phyloP scores from a whole-genome alignment of 1,284 basidiomycete species.

The Leccinum olivaceoglutinosum region DNA sequence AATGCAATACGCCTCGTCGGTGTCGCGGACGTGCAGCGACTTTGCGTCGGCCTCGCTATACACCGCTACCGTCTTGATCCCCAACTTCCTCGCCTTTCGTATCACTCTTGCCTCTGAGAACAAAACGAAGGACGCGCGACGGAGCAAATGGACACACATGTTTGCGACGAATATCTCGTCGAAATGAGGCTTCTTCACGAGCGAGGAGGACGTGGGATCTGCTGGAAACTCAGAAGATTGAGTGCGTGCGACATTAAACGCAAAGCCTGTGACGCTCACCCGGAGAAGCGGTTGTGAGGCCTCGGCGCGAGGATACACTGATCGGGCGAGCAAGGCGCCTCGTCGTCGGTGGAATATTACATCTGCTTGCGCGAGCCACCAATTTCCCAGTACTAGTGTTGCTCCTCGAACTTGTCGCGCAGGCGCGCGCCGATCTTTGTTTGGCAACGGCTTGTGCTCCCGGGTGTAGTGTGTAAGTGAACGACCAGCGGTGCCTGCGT shows the following conservation, averaged over 20 bases:
- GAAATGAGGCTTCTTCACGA: constrained; percentile 48
- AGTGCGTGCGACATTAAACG: neutral
- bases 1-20: constrained; percentile 94
- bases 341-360: constrained; percentile 1
- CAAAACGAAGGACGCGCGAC: neutral
- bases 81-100: constrained; percentile 82
- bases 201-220: constrained; percentile 1
- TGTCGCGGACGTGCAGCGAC: constrained; percentile 76
- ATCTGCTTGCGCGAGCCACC: constrained; percentile 3
- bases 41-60: constrained; percentile 82
- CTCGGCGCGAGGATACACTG: constrained; percentile 3
- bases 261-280: neutral
- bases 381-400: neutral
- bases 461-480: constrained; percentile 5
- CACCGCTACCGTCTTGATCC: constrained; percentile 86
- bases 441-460: too few species aligned
- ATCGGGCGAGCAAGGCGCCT: neutral
- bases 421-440: too few species aligned
- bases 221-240: neutral
- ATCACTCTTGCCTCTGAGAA: constrained; percentile 86
- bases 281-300: constrained; percentile 14
- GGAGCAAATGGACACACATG: constrained; percentile 37
- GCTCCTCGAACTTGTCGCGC: too few species aligned
- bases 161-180: constrained; percentile 87
- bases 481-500: constrained; percentile 9